phyloP scores from a whole-genome alignment of 805 yeast species.

The Cyberlindnera mrakii region DNA sequence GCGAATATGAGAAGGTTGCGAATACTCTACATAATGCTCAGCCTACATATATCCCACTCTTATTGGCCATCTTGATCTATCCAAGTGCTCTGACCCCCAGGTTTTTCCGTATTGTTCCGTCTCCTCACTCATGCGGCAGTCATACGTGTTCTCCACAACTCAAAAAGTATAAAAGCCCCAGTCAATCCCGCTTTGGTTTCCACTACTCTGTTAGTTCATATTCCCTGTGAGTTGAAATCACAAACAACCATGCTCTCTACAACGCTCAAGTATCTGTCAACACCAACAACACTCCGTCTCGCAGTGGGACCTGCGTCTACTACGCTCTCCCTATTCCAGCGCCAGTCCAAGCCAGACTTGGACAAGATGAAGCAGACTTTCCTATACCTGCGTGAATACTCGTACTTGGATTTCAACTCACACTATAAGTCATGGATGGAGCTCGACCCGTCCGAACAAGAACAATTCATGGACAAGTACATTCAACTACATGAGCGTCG shows the following conservation, averaged over 20 bases:
- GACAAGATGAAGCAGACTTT: slow-evolving; percentile 6
- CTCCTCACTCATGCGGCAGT: neutral
- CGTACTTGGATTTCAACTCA: slow-evolving; percentile 7
- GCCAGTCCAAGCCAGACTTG: slow-evolving; percentile 2
- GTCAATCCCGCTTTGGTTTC: neutral
- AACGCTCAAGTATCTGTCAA: slow-evolving; percentile 12
- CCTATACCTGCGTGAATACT: slow-evolving; percentile 8
- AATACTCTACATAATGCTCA: too few species aligned
- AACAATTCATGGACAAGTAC: slow-evolving; percentile 4
- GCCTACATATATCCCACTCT: too few species aligned
- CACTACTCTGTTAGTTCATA: neutral
- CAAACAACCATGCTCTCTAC: slow-evolving; percentile 2
- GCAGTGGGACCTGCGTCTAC: slow-evolving; percentile 6
- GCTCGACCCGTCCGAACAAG: slow-evolving; percentile 7
- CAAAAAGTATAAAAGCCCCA: neutral
- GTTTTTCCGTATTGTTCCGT: too few species aligned
- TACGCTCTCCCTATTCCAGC: slow-evolving; percentile 8
- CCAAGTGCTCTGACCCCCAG: too few species aligned
- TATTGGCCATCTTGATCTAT: too few species aligned
- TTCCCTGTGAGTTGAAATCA: slow-evolving; percentile 1
- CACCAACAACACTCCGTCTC: slow-evolving; percentile 8
- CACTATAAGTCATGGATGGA: slow-evolving; percentile 15
- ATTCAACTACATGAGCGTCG: slow-evolving; percentile 7
- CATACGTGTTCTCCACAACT: slow-evolving; percentile 1
- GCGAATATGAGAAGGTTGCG: too few species aligned